These are phyloP conservation scores for Euphorbia lathyris DNA, from an alignment of 345 rosid species.

Conservation along the genomic window DNA sequence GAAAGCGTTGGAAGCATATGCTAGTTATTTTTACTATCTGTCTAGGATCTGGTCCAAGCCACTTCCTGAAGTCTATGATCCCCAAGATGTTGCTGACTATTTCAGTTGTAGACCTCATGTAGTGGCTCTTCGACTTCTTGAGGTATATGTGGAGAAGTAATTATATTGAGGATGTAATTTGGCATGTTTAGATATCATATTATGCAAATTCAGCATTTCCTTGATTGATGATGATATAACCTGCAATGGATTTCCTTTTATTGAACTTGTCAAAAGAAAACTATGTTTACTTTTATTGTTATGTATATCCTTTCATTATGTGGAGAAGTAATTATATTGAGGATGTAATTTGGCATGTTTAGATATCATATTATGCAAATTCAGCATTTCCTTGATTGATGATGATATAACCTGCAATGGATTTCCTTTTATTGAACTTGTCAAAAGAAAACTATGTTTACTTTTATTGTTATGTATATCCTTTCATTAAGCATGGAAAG, in stretches of 20 bases:
- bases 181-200: background rate
- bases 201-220: background rate
- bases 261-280: background rate
- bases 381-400: background rate
- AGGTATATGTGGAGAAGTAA: conserved; percentile 42
- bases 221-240: background rate
- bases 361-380: background rate
- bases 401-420: background rate
- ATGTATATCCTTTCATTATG: background rate
- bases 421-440: background rate
- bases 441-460: background rate
- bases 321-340: background rate
- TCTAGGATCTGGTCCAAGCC: conserved; percentile 85
- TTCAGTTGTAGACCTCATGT: conserved; percentile 90
- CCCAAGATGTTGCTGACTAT: conserved; percentile 68
- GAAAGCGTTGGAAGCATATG: conserved; percentile 81
- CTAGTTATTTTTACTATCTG: conserved; percentile 51
- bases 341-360: background rate
- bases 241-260: background rate
- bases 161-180: background rate
- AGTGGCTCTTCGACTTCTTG: conserved; percentile 76
- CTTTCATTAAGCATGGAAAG: background rate
- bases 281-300: too few species aligned
- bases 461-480: too few species aligned
- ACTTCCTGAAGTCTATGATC: conserved; percentile 80